Percentiles rank a stretch among this genome's conserved stretches.
Conservation (phyloP, 176 grass and related monocot species). For the Typha latifolia region DNA sequence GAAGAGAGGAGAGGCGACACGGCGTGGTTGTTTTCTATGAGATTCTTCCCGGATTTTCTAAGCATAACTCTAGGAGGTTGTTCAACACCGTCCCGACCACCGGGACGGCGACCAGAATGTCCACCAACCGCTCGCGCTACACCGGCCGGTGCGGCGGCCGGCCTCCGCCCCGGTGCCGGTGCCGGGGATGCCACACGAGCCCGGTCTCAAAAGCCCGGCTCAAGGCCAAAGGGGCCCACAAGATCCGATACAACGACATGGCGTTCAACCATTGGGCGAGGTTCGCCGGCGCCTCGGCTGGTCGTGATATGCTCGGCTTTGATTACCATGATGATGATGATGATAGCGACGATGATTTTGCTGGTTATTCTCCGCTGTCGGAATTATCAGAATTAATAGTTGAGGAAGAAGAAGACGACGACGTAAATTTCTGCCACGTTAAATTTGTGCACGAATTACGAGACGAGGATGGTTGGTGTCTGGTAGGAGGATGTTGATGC, state of each 20-base stretch:
- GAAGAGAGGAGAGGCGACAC: too few relatives aligned
- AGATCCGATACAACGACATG: neutral
- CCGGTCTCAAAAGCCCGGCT: neutral
- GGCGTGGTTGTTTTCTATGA: too few relatives aligned
- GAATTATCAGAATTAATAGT: too few relatives aligned
- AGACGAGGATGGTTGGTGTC: neutral
- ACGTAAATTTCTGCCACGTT: neutral
- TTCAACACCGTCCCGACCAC: too few relatives aligned
- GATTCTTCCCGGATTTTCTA: too few relatives aligned
- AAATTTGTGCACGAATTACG: neutral
- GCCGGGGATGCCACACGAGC: neutral
- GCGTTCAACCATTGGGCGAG: neutral
- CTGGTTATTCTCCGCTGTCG: neutral
- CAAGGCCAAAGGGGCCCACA: neutral
- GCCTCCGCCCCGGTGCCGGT: too few relatives aligned
- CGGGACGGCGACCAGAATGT: neutral
- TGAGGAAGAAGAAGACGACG: too few relatives aligned
- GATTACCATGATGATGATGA: neutral
- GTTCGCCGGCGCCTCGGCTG: neutral
- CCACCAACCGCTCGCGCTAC: constrained; percentile 17
- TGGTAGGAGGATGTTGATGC: neutral
- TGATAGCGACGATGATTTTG: too few relatives aligned
- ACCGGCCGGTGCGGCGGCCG: neutral
- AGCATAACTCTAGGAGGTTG: too few relatives aligned
- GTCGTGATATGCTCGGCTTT: neutral